phyloP scores from a whole-genome alignment of 371 early-diverging fungal genomes.

The Mucor irregularis region DNA sequence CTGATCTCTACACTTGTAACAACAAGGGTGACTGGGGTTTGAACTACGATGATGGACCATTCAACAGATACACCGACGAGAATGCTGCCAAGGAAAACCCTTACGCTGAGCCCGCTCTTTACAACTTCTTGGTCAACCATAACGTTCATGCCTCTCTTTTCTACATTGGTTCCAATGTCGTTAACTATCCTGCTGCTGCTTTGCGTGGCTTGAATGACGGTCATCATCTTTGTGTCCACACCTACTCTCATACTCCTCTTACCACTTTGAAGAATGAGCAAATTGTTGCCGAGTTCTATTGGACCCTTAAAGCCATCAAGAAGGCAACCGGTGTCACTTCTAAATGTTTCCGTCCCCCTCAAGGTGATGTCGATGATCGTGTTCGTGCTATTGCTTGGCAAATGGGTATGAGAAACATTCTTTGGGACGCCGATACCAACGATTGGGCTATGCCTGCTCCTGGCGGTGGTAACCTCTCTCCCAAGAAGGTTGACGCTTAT shows the following conservation, averaged over 20 bases:
- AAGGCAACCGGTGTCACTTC: conserved; percentile 54
- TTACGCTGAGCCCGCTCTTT: conserved; percentile 44
- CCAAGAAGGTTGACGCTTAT: conserved; percentile 32
- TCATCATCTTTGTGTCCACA: conserved; percentile 49
- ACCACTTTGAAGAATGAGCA: conserved; percentile 51
- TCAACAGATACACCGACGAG: conserved; percentile 26
- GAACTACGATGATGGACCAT: conserved; percentile 50
- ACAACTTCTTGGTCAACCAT: conserved; percentile 35
- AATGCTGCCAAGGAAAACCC: conserved; percentile 16
- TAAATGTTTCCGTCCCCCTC: conserved; percentile 57
- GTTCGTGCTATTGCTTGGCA: conserved; percentile 54
- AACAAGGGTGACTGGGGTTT: conserved; percentile 50
- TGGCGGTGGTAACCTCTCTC: conserved; percentile 29
- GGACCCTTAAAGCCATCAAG: conserved; percentile 52
- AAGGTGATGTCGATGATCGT: conserved; percentile 55
- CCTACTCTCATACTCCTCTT: conserved; percentile 61
- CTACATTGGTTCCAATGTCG: conserved; percentile 45
- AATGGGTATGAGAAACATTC: conserved; percentile 44
- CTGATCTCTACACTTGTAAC: conserved; percentile 46
- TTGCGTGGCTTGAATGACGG: conserved; percentile 46
- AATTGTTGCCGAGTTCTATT: conserved; percentile 58
- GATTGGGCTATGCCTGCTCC: conserved; percentile 23
- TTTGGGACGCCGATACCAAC: conserved; percentile 48
- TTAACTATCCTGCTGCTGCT: conserved; percentile 43
- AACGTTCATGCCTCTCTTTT: background rate